Percentiles rank a stretch among this genome's conserved stretches.
phyloP scores from a whole-genome alignment of 352 stramenopile genomes.

The Peronosclerospora sorghi region DNA sequence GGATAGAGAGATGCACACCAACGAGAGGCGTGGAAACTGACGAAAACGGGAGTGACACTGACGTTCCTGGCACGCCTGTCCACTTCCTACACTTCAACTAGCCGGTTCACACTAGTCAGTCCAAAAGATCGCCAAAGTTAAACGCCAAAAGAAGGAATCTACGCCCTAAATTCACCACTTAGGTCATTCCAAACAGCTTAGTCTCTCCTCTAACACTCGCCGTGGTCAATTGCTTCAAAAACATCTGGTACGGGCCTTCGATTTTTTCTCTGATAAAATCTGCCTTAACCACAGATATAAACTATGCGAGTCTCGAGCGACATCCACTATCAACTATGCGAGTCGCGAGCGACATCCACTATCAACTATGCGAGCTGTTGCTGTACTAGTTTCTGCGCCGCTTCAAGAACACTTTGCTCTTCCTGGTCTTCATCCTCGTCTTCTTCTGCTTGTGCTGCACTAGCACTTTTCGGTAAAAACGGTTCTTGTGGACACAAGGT shows the following conservation, averaged over 20 bases:
- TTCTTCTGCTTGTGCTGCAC: slow-evolving; percentile 9
- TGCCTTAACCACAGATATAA: no score
- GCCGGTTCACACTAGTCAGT: slow-evolving; percentile 22
- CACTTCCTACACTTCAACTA: slow-evolving; percentile 23
- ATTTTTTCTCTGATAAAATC: no score
- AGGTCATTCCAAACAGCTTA: no score
- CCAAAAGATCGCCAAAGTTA: slow-evolving; percentile 10
- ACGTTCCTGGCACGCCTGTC: slow-evolving; percentile 18
- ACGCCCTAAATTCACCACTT: no score
- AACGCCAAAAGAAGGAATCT: no score
- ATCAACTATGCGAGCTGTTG: no score
- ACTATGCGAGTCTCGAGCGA: no score
- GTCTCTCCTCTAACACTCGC: no score
- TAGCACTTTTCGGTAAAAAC: slow-evolving; percentile 14
- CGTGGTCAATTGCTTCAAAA: no score
- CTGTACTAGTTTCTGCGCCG: slow-evolving; percentile 29
- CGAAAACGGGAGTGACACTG: slow-evolving; percentile 3
- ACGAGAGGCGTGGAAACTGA: not conserved
- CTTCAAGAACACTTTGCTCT: slow-evolving; percentile 46
- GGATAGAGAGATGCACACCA: not conserved
- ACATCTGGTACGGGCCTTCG: no score
- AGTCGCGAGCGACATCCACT: no score
- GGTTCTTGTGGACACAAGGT: slow-evolving; percentile 33
- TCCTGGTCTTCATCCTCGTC: slow-evolving; percentile 54
- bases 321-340: no score